Base-by-base conservation (phyloP, 345 rosid genomes). In the Salix viminalis region DNA sequence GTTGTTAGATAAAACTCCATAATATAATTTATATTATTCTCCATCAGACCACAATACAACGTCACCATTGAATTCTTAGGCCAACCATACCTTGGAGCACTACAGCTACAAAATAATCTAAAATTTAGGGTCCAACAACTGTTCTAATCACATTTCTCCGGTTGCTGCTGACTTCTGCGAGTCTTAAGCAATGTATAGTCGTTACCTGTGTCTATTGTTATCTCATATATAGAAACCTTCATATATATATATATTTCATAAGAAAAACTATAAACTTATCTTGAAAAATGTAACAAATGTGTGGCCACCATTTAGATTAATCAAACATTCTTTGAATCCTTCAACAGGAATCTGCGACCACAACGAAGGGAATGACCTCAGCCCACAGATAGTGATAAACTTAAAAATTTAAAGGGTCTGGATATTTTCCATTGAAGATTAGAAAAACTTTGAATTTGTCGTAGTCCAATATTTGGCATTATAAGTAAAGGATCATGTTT, bases 1-100 rank as follows among this genome's bases (percentile, higher is more conserved):
- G 0, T 4, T 32, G 0, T 32, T 32, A 32, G 0, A 4, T 32
- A 32, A 32, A 1, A 4, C 0, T 0, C 4, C 4, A 3, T 0
- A 32, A 32, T 32, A 32, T 32, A 2, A 32, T 32, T 32, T 32
- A 32, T 32, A 32, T 32, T 32, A 32, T 32, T 32, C 5, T 32
- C 4, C 2, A 32, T 32, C 4, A 0, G 4, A 32, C 34, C 34
- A 32, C 34, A 30, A n/a, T 3, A 16, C 6, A 18, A 8, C 56
- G 18, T 48, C 18, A 12, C 18, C 52, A 1, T 52, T 56, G 24
- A 56, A n/a, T 10, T 56, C 13, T n/a, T 8, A 7, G 61, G 61
- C 61, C 61, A 21, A 3, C 61, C 61, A 56, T 12, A n/a, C 13
- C 23, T 56, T n/a, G 10, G 28, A n/a, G 28, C 62, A 56, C 28